Evolutionary conservation across 768 basidiomycete genomes (phyloP).

Genomic region (Lactarius trivialis): DNA sequence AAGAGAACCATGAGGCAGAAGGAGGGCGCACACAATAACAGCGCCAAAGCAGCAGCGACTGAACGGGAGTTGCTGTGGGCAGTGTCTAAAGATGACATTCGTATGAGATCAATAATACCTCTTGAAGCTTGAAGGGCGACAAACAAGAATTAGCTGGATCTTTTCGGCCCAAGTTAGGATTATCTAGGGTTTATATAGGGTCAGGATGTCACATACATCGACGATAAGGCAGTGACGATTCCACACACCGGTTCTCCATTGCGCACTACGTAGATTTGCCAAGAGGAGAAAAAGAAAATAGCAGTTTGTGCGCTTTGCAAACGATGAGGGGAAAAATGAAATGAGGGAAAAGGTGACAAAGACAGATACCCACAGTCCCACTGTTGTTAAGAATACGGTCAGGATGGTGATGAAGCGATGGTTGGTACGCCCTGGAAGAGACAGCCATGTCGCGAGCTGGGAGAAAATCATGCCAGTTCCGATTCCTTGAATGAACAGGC

Average conservation of each 20-base stretch:
- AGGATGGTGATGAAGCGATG: neutral
- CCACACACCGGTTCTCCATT: neutral
- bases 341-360: neutral
- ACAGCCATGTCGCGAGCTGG: neutral
- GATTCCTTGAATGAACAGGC: conserved; percentile 11
- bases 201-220: neutral
- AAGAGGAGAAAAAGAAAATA: neutral
- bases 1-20: neutral
- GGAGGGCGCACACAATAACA: neutral
- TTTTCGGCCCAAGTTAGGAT: neutral
- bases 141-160: neutral
- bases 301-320: neutral
- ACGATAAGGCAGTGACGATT: neutral
- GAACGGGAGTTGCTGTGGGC: neutral
- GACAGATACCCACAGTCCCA: neutral
- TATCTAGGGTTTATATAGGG: neutral
- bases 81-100: neutral
- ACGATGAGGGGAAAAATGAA: neutral
- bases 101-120: neutral
- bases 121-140: neutral
- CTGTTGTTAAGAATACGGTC: neutral
- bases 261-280: neutral
- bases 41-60: conserved; percentile 5
- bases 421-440: neutral
- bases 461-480: conserved; percentile 2